Evolutionary conservation across 2,329 filamentous ascomycete species (phyloP), one percentile per base, ranked within the genome.

Genomic region (Pseudocercospora fijiensis): DNA sequence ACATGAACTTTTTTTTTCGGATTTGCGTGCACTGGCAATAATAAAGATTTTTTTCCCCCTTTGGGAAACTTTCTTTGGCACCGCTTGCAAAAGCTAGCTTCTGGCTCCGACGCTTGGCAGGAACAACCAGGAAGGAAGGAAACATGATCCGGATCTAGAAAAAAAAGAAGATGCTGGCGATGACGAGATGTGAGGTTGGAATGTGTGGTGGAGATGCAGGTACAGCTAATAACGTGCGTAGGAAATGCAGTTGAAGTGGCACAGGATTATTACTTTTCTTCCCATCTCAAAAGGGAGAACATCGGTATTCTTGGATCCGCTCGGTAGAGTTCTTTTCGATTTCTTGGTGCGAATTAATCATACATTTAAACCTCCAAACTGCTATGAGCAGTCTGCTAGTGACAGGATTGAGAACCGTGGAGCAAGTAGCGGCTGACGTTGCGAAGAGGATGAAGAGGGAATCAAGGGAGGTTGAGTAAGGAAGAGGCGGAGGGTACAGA

Each of bases 401-500:
- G 74, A 76, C 62, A 75, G 73, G 53, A 68, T 75, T 30, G 60
- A 69, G 27, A 76, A 77, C 61, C 71, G n/a, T 73, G 53, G 68
- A 75, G 58, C 61, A 74, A 18, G 73, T 68, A 3, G 71, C 74
- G 22, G 68, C 67, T 22, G 61, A 71, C 8, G 68, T 77, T 30
- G 71, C 66, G 22, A 53, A 72, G 24, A 78, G 77, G 70, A 69
- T 77, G 52, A 72, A 73, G 10, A 67, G 70, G n/a, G 71, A 73
- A 73, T 43, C 73, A 74, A 0, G 71, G 73, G 53, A 63, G 68
- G n/a, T 65, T 76, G 52, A 75, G 73, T 7, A 72, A 74, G 61
- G 71, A 74, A 5, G 77, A 78, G 33, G 72, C 71, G 13, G 69
- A 72, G 72, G 20, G 74, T 78, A 63, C 68, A 70, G 47, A 72